Evolutionary conservation across 345 rosid genomes (phyloP).

Genomic region (Sisymbrium altissimum): DNA sequence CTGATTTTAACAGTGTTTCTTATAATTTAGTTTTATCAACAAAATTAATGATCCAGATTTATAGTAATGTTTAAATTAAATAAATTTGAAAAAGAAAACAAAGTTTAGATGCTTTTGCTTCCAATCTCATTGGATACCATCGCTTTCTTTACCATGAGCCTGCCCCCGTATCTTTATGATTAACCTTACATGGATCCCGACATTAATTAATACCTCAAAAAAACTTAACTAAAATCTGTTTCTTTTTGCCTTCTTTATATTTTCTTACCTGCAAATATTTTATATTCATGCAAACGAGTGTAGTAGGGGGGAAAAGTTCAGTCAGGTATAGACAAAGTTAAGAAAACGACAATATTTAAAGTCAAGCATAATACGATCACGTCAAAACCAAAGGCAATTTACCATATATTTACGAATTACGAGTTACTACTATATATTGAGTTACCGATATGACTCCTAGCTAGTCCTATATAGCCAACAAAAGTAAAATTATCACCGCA

Average conservation of each 20-base stretch:
- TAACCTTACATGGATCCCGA: constrained; percentile 27
- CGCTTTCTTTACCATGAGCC: constrained; percentile 17
- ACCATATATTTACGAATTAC: not conserved
- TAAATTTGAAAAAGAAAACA: not conserved
- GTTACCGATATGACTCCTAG: too few species aligned
- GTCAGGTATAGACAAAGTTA: constrained; percentile 12
- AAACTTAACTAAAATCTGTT: not conserved
- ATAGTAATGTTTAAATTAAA: not conserved
- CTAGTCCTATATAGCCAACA: too few species aligned
- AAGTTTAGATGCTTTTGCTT: constrained; percentile 15
- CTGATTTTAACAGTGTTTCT: constrained; percentile 6
- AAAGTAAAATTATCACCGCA: not conserved
- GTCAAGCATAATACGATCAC: not conserved
- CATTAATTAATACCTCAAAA: constrained; percentile 7
- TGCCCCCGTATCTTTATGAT: constrained; percentile 18
- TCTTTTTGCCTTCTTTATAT: not conserved
- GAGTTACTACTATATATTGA: too few species aligned
- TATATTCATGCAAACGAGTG: not conserved
- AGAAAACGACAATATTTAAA: constrained; percentile 11
- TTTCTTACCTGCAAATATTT: not conserved
- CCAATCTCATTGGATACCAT: constrained; percentile 33
- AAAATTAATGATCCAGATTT: not conserved
- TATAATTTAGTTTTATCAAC: not conserved
- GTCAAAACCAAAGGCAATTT: constrained; percentile 3
- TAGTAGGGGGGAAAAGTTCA: not conserved